Base-by-base conservation (phyloP, 345 rosid genomes). In the Dipteronia sinensis region DNA sequence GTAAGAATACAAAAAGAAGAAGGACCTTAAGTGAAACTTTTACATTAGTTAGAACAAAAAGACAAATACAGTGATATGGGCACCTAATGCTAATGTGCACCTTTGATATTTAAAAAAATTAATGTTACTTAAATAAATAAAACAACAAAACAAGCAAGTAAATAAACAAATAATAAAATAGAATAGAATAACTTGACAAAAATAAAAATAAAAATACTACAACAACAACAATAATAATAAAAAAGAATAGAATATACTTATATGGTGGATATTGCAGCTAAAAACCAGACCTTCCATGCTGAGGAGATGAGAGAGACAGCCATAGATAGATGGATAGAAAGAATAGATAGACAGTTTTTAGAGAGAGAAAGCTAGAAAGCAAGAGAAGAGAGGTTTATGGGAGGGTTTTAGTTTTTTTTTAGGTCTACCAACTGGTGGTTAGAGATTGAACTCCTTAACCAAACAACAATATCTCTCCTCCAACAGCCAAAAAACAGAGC, bases 351-450 rank as follows among this genome's bases (percentile, higher is more conserved):
- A 53, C 13, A 58, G 61, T 34, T 64, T 73, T 59, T 75, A 69
- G 83, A 74, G 80, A 67, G 55, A 67, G 67, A 72, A 62, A 76
- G 76, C 72, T 38, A 72, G 34, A 65, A 69, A 73, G 72, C 61
- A 34, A 34, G 75, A 65, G 59, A 73, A 20, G 82, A 77, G 85
- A 80, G 84, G 85, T 88, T 90, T 85, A 86, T 83, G 79, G 40
- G 80, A 82, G 80, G 87, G 86, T 83, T 34, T 34, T 1, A 78
- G 86, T 91, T 58, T 17, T 7, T 12, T 58, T 59, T 94, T 92
- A 95, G 98, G 92, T 95, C 95, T 75, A 92, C 99, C 98, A 89
- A 91, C 99, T 94, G 93, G 94, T 95, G 29, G 90, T 91, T 83
- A 89, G 84, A 81, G 93, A 93, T 88, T 83, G 89, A 88, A 84